These are phyloP conservation scores for Phoma sp. DNA, from an alignment of 2,329 filamentous ascomycete species.

Conservation along the genomic window DNA sequence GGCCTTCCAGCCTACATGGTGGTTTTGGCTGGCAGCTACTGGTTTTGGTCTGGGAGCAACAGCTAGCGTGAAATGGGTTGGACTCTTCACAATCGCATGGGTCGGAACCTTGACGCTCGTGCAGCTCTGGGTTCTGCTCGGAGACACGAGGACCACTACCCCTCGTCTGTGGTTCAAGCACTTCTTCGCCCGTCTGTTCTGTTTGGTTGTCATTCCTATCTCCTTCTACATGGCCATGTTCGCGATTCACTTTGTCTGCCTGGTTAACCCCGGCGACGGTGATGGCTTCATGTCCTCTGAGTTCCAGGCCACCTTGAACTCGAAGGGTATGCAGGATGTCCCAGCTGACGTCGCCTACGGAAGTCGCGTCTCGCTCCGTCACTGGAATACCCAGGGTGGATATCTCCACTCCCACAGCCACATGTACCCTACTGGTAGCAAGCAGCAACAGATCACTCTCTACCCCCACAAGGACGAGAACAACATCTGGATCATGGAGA, in stretches of 20 bases:
- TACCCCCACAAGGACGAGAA: conserved; percentile 99
- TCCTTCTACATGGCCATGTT: conserved; percentile 98
- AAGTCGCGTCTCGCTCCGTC: conserved; percentile 82
- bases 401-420: conserved; percentile 96
- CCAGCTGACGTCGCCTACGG: conserved; percentile 90
- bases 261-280: conserved; percentile 93
- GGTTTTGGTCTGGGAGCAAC: conserved; percentile 89
- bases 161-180: conserved; percentile 90
- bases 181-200: conserved; percentile 88
- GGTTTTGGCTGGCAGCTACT: conserved; percentile 93
- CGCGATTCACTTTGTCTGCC: conserved; percentile 90
- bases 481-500: conserved; percentile 93
- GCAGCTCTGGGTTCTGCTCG: conserved; percentile 94
- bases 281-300: conserved; percentile 99
- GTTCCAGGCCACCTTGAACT: conserved; percentile 96
- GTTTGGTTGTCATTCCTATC: conserved; percentile 84
- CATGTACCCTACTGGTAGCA: conserved; percentile 97
- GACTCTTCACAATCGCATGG: conserved; percentile 98
- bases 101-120: conserved; percentile 87
- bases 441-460: conserved; percentile 97
- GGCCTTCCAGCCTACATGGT: conserved; percentile 90
- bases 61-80: conserved; percentile 97
- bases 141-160: conserved; percentile 84
- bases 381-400: conserved; percentile 96
- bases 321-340: conserved; percentile 94